These are phyloP conservation scores for Agastache rugosa DNA, from an alignment of 257 asterid species.

Conservation along the genomic window DNA sequence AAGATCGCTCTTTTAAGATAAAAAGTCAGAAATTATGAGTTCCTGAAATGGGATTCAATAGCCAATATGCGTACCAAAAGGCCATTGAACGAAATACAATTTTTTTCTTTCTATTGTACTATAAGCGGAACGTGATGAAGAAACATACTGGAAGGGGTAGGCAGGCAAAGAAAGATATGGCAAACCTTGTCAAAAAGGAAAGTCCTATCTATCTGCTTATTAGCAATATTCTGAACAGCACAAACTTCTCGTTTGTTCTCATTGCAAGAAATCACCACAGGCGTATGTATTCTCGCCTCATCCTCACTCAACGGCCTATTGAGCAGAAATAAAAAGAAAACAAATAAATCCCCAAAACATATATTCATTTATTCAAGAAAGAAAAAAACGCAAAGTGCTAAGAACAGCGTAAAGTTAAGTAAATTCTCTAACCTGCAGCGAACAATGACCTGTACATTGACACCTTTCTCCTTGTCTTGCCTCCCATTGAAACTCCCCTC, in stretches of 20 bases:
- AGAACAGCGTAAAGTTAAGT: neutral
- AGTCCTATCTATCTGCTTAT: conserved; percentile 97
- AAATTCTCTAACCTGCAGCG: conserved; percentile 78
- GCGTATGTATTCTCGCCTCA: conserved; percentile 78
- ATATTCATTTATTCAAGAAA: neutral
- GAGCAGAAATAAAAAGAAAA: neutral
- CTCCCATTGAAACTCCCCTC: conserved; percentile 80
- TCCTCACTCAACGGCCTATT: conserved; percentile 92
- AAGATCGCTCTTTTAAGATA: conserved; percentile 4
- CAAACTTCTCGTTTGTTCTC: conserved; percentile 88
- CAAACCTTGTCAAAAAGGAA: conserved; percentile 91
- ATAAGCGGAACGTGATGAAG: neutral
- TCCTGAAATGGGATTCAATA: neutral
- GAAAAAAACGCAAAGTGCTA: neutral
- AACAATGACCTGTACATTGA: conserved; percentile 93
- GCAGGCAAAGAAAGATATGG: conserved; percentile 20
- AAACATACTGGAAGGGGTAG: neutral
- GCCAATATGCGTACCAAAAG: neutral
- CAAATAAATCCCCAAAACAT: neutral
- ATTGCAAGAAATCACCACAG: conserved; percentile 85
- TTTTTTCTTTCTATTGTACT: no score
- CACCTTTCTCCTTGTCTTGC: conserved; percentile 88
- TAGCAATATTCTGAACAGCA: conserved; percentile 95
- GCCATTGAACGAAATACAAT: neutral
- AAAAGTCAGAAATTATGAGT: conserved; percentile 11